phyloP scores from a whole-genome alignment of 176 grass and related monocot species.

The Aechmea fasciata region DNA sequence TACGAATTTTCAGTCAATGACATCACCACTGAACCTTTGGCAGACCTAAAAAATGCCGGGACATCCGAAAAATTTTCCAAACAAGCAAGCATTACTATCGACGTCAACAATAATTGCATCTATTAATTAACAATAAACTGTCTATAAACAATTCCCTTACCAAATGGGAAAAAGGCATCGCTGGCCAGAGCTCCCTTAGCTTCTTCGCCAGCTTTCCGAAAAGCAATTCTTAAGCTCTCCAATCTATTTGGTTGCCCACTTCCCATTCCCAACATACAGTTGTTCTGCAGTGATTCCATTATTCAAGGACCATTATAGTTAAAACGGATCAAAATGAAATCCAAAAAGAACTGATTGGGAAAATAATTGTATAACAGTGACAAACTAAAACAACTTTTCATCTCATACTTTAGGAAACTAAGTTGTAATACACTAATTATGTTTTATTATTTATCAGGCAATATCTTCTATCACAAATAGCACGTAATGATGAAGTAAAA shows the following conservation, averaged over 20 bases:
- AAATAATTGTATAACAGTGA: too few species aligned
- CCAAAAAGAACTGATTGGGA: too few species aligned
- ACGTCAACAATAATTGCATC: neutral
- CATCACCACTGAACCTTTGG: too few species aligned
- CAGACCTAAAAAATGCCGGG: too few species aligned
- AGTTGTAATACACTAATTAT: neutral
- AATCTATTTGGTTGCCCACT: slow-evolving; percentile 79
- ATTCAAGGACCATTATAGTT: too few species aligned
- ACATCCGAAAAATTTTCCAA: too few species aligned
- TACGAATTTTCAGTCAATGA: too few species aligned
- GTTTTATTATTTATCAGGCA: neutral
- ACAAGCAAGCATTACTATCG: too few species aligned
- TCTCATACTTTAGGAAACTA: too few species aligned
- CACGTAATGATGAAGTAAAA: neutral
- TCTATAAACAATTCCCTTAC: slow-evolving; percentile 22
- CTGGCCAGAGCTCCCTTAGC: slow-evolving; percentile 84
- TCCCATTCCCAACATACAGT: slow-evolving; percentile 95
- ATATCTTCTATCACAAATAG: neutral
- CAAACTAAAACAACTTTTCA: too few species aligned
- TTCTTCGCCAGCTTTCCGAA: slow-evolving; percentile 75
- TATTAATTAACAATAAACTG: neutral
- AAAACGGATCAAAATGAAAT: too few species aligned
- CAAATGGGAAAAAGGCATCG: slow-evolving; percentile 94
- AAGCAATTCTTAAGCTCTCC: slow-evolving; percentile 82
- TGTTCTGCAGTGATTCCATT: slow-evolving; percentile 32